Percentiles rank a stretch among this genome's conserved stretches.
Conservation (phyloP, 2,329 filamentous ascomycete species). For the Intubia oerlemansii region DNA sequence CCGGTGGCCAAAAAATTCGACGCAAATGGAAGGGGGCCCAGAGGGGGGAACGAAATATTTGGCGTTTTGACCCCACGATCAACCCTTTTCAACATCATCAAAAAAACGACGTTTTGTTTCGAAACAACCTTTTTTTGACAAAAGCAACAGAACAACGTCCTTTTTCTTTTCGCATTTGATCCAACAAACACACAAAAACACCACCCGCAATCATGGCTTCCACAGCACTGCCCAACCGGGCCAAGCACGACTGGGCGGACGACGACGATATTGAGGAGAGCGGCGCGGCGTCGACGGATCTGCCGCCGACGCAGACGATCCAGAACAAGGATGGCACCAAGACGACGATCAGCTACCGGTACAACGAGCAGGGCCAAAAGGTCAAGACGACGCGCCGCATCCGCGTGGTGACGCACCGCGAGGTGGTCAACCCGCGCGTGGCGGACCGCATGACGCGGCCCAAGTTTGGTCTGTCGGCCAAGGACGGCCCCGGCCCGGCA, state of each 20-base stretch:
- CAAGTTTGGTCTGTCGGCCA: constrained; percentile 84
- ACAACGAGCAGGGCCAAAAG: constrained; percentile 87
- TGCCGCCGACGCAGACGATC: constrained; percentile 74
- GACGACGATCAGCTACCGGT: constrained; percentile 74
- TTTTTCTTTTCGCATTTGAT: no score
- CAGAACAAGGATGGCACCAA: constrained; percentile 98
- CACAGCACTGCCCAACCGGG: constrained; percentile 6
- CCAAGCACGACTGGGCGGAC: constrained; percentile 74
- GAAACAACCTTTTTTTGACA: no score
- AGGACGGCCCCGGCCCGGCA: constrained; percentile 63
- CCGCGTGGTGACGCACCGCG: constrained; percentile 75
- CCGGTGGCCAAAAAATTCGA: constrained; percentile 7
- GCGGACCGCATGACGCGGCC: constrained; percentile 82
- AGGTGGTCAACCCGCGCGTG: constrained; percentile 88
- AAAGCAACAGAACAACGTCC: background rate
- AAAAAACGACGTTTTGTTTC: no score
- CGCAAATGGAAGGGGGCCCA: constrained; percentile 4
- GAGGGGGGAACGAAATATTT: no score
- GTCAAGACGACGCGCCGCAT: constrained; percentile 95
- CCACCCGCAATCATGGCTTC: constrained; percentile 5
- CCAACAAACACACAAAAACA: background rate
- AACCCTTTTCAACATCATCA: no score
- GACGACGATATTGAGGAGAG: constrained; percentile 77
- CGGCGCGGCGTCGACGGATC: constrained; percentile 33
- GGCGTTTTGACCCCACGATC: no score